Base-by-base conservation (phyloP, 1,284 basidiomycete species). In the Moesziomyces sp. region DNA sequence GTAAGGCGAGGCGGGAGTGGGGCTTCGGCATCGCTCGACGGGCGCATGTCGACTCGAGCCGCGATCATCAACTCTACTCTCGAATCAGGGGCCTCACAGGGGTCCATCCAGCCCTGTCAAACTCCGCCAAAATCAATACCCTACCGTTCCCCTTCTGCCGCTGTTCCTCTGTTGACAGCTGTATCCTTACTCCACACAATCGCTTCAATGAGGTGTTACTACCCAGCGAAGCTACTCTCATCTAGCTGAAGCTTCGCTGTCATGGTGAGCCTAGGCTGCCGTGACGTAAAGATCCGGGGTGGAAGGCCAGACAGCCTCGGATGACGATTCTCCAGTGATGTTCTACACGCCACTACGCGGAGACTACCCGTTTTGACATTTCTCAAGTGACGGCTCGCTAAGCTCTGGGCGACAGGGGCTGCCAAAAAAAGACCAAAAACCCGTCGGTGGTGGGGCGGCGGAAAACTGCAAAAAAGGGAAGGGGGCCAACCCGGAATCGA, bases 401-500 rank as follows among this genome's bases (percentile, higher is more conserved):
- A 23, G 11, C 40, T 16, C 35, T 50, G 19, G 14, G 19, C 14
- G 42, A 44, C 24, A 42, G 18, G 21, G 49, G 28, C 44, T 50
- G 38, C 51, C 56, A 58, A n/a, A 21, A n/a, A 35, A 54, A 40
- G 42, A 42, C 40, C 40, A 45, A 45, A 57, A 35, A 11, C 18
- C 3, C 23, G 33, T 33, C 30, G 30, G 30, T 11, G 13, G 6
- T 2, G 11, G 1, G 10, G 30, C 0, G 38, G 11, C 38, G 24
- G 46, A 52, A 44, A 26, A 33, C 16, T 42, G 21, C 24, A 30
- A 62, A 62, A 58, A 55, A 42, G 23, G 23, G 6, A 35, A 23
- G 47, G 69, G 69, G 69, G 69, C 69, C 63, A 66, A 67, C 69
- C 69, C 69, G 69, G 69, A 72, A 72, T 72, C 69, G 69, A 72